Evolutionary conservation across 1,139 yeast species (phyloP).

Genomic region (Blastobotrys indianensis): DNA sequence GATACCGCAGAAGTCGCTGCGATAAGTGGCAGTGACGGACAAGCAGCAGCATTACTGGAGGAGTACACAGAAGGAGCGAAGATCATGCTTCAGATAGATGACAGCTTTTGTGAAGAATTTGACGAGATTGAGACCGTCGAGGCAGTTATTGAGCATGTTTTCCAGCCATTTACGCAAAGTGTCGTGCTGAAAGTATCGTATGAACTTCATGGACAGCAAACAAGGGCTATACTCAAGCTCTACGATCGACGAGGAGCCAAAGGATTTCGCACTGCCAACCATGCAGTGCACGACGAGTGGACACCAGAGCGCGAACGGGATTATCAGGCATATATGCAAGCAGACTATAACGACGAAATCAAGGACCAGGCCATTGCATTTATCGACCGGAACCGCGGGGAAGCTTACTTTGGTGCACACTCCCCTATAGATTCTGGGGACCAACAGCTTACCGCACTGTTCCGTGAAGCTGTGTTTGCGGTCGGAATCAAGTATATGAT

Average conservation of each 20-base stretch:
- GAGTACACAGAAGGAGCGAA: constrained; percentile 4
- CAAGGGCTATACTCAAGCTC: constrained; percentile 1
- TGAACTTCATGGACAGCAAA: not conserved
- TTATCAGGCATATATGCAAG: constrained; percentile 4
- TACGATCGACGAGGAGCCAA: constrained; percentile 10
- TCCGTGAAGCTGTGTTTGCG: constrained; percentile 6
- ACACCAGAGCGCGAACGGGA: constrained; percentile 1
- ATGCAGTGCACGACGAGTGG: constrained; percentile 1
- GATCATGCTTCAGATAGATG: not conserved
- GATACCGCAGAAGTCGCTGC: too few relatives aligned
- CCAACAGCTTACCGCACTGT: not conserved
- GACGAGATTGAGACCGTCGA: not conserved
- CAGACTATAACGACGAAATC: not conserved
- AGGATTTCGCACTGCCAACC: constrained; percentile 8
- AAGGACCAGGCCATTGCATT: not conserved
- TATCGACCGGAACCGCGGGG: not conserved
- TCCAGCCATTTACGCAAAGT: constrained; percentile 8
- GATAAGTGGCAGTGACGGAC: too few relatives aligned
- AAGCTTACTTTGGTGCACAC: constrained; percentile 6
- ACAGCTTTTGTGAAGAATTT: not conserved
- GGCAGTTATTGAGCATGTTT: constrained; percentile 1
- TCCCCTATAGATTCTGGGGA: not conserved
- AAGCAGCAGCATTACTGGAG: not conserved
- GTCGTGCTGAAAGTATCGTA: constrained; percentile 6
- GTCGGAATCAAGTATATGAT: constrained; percentile 8